Evolutionary conservation across 495 filamentous ascomycete genomes (phyloP).

Genomic region (Aspergillus nanangensis): DNA sequence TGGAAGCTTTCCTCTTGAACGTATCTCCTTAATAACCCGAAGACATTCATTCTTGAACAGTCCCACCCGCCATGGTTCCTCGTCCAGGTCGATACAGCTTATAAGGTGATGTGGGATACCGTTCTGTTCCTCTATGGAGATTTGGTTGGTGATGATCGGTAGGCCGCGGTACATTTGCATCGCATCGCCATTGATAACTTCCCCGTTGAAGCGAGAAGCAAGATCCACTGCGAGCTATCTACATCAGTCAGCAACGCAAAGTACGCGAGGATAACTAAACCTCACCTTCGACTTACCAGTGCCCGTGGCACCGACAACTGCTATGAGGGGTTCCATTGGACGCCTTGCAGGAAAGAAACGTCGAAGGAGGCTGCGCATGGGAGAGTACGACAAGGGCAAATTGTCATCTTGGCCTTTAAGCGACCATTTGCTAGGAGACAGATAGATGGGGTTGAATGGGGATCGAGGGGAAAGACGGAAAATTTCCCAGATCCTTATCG

Average conservation of each 20-base stretch:
- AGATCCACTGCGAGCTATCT: constrained; percentile 88
- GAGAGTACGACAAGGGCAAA: neutral
- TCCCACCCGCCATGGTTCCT: constrained; percentile 78
- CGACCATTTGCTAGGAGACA: neutral
- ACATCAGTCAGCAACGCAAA: constrained; percentile 23
- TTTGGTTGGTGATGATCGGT: constrained; percentile 94
- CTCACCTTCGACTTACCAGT: constrained; percentile 96
- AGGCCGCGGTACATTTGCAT: constrained; percentile 96
- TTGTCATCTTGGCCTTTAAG: constrained; percentile 6
- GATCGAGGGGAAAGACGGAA: neutral
- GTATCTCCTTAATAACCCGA: constrained; percentile 71
- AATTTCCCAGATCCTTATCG: too few relatives aligned
- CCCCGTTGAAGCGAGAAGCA: constrained; percentile 78
- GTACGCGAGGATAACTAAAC: neutral
- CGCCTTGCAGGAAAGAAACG: constrained; percentile 10
- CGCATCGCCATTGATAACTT: constrained; percentile 98
- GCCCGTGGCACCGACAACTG: constrained; percentile 87
- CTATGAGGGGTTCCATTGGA: constrained; percentile 61
- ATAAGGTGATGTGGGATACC: constrained; percentile 88
- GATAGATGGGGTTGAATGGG: neutral
- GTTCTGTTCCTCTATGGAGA: constrained; percentile 66
- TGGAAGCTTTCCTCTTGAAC: constrained; percentile 69
- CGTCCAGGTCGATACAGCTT: constrained; percentile 64
- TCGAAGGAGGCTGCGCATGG: constrained; percentile 9
- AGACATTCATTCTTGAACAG: constrained; percentile 66